Percentiles rank a stretch among this genome's conserved stretches.
phyloP scores from a whole-genome alignment of 495 filamentous ascomycete species.

The Astrothelium subdiscretum region DNA sequence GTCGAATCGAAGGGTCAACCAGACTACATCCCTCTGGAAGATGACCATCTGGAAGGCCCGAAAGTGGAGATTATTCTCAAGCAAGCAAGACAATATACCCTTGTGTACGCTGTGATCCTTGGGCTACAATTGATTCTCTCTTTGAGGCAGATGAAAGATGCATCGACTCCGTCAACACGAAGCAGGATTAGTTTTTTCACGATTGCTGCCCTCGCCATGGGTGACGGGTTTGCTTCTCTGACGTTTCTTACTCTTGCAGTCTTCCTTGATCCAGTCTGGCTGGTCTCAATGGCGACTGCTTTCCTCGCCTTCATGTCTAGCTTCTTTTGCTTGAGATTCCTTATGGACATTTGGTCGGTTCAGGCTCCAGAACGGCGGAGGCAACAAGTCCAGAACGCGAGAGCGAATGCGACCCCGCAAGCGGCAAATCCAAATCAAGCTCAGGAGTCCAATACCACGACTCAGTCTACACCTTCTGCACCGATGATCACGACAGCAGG shows the following conservation, averaged over 20 bases:
- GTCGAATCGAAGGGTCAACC: slow-evolving; percentile 82
- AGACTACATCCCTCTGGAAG: slow-evolving; percentile 50
- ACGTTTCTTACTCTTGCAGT: slow-evolving; percentile 52
- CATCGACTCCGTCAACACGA: slow-evolving; percentile 85
- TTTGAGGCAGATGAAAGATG: slow-evolving; percentile 77
- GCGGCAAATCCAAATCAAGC: slow-evolving; percentile 1
- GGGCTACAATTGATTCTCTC: slow-evolving; percentile 63
- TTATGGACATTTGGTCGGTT: slow-evolving; percentile 77
- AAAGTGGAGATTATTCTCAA: slow-evolving; percentile 67
- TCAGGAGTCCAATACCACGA: background rate
- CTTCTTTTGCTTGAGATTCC: slow-evolving; percentile 69
- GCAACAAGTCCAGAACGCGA: slow-evolving; percentile 10
- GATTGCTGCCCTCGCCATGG: slow-evolving; percentile 71
- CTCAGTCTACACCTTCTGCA: slow-evolving; percentile 6
- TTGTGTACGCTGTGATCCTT: slow-evolving; percentile 52
- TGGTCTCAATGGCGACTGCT: slow-evolving; percentile 53
- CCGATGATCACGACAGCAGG: slow-evolving; percentile 21
- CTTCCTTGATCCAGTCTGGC: slow-evolving; percentile 51
- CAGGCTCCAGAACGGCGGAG: slow-evolving; percentile 73
- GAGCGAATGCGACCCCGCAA: background rate
- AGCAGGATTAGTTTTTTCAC: slow-evolving; percentile 87
- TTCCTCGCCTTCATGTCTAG: slow-evolving; percentile 65
- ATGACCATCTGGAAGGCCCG: slow-evolving; percentile 57
- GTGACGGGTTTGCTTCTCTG: slow-evolving; percentile 59
- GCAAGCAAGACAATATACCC: slow-evolving; percentile 52